phyloP scores from a whole-genome alignment of 306 rosid species.

The Cucumis cinereus region DNA sequence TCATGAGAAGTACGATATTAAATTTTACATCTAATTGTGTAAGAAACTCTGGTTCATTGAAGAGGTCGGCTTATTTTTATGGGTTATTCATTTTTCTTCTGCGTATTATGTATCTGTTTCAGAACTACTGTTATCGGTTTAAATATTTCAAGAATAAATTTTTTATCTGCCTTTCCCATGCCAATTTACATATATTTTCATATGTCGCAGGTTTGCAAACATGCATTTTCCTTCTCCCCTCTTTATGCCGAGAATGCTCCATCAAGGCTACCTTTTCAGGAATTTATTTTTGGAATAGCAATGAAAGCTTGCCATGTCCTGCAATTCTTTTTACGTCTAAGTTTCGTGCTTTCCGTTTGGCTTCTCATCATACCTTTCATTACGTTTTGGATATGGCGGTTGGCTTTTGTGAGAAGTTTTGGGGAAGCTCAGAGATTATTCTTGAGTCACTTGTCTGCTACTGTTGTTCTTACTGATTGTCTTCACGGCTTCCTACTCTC shows the following conservation, averaged over 20 bases:
- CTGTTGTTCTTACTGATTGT: slow-evolving; percentile 89
- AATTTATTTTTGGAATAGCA: slow-evolving; percentile 93
- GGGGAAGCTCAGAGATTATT: slow-evolving; percentile 94
- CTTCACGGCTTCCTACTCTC: slow-evolving; percentile 96
- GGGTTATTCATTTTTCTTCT: not conserved
- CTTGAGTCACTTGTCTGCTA: slow-evolving; percentile 74
- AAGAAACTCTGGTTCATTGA: not conserved
- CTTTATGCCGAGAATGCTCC: slow-evolving; percentile 98
- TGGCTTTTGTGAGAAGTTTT: slow-evolving; percentile 96
- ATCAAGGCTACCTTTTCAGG: slow-evolving; percentile 89
- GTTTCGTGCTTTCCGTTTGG: slow-evolving; percentile 97
- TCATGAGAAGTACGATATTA: not conserved
- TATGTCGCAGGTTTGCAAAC: slow-evolving; percentile 84
- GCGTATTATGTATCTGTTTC: not conserved
- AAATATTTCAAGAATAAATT: not conserved
- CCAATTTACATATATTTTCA: not conserved
- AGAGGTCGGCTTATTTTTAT: not conserved
- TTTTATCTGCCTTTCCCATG: not conserved
- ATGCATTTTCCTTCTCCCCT: slow-evolving; percentile 91
- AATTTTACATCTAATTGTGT: no score
- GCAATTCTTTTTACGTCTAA: slow-evolving; percentile 85
- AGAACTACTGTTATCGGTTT: not conserved
- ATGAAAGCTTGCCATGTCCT: slow-evolving; percentile 96
- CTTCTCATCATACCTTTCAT: slow-evolving; percentile 91
- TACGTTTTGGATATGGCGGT: slow-evolving; percentile 99